Conservation (phyloP, 208 protist genomes). For the Trypanosoma avium region DNA sequence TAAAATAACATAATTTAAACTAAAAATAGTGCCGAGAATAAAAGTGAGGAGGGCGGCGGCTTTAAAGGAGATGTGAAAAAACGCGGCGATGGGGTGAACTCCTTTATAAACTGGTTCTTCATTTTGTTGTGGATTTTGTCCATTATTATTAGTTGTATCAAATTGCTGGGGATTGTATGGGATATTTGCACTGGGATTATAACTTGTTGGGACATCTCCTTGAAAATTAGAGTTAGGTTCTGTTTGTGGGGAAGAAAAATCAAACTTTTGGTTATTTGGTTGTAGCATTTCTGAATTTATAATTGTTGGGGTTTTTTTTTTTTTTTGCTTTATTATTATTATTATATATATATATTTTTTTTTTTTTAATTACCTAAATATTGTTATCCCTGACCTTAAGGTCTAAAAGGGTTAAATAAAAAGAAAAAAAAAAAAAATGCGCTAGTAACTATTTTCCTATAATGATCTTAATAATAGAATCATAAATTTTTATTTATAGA, state of each 20-base stretch:
- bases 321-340: background rate
- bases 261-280: conserved; percentile 13
- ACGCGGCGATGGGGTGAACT: conserved; percentile 75
- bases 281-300: conserved; percentile 19
- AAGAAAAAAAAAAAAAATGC: too few species aligned
- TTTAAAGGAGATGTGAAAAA: conserved; percentile 92
- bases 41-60: conserved; percentile 75
- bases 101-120: conserved; percentile 70
- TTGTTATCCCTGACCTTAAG: too few species aligned
- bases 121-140: background rate
- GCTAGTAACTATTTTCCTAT: too few species aligned
- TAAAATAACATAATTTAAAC: conserved; percentile 59
- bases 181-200: background rate
- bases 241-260: background rate
- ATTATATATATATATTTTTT: conserved; percentile 5
- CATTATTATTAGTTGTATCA: background rate
- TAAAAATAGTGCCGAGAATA: conserved; percentile 67
- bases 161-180: conserved; percentile 3
- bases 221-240: background rate
- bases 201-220: background rate
- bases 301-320: background rate
- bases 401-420: too few species aligned
- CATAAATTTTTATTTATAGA: too few species aligned
- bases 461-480: too few species aligned
- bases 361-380: too few species aligned